Conservation (phyloP, 2,329 filamentous ascomycete genomes). For the Calonectria honghensis region DNA sequence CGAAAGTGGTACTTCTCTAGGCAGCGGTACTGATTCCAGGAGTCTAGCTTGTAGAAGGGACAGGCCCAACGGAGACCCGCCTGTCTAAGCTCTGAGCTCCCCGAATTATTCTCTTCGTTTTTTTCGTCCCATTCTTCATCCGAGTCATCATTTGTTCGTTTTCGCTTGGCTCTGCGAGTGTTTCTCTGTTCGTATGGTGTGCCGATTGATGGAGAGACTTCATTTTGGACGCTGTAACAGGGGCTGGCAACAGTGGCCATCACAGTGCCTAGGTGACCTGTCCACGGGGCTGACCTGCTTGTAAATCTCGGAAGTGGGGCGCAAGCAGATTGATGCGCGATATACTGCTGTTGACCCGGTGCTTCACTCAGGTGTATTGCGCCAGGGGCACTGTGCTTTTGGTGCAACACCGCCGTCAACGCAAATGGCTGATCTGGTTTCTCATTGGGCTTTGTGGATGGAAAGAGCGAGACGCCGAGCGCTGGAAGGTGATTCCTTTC, state of each 20-base stretch:
- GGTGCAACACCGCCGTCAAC: not conserved
- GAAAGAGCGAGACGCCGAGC: not conserved
- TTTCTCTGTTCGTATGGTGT: not conserved
- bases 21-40: not conserved
- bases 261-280: not conserved
- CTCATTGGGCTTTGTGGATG: not conserved
- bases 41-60: not conserved
- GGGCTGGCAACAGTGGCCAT: not conserved
- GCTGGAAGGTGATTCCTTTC: not conserved
- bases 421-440: not conserved
- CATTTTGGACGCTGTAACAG: not conserved
- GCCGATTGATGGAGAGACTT: not conserved
- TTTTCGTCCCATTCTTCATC: not conserved
- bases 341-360: not conserved
- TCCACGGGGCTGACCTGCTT: not conserved
- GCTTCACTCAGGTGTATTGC: not conserved
- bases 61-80: conserved; percentile 3
- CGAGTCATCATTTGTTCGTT: not conserved
- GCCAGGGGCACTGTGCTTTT: not conserved
- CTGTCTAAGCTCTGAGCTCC: not conserved
- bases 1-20: not conserved
- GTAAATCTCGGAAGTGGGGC: not conserved
- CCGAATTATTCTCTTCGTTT: not conserved
- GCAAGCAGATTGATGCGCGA: not conserved
- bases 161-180: not conserved